Evolutionary conservation across 1,284 basidiomycete genomes (phyloP), one percentile per base, ranked within the genome.

Genomic region (Laetiporus sulphureus): DNA sequence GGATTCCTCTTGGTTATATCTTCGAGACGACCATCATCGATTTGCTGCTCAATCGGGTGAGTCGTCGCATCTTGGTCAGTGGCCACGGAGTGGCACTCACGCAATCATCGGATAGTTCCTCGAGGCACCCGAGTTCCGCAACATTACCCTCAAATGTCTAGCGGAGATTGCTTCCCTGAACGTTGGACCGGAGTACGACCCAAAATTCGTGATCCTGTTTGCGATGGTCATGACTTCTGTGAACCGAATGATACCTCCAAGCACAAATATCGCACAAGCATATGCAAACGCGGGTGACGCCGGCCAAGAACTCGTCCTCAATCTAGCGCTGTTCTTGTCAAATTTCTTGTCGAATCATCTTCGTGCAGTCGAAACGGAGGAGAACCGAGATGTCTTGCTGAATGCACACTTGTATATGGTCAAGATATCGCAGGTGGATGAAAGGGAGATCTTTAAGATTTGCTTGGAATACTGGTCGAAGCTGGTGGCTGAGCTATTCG

Each of bases 1-100:
- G 96, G 96, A 99, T 99, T 59, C 96, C 96, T 36, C 72, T 99
- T 34, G 96, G 95, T 20, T 99, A 95, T 65, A 98, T 99, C 55
- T 99, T 99, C 54, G 96, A 99, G 70, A 99, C 96, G 1, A 91
- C 88, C 38, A 88, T 99, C 57, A 98, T 99, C 54, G 96, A 99
- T 67, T 77, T 91, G 45, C 74, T 99, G 18, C 77, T 99, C 38
- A 84, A 82, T 55, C 77, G 92, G 54, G 91, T 91, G 64, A 63
- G 86, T 74, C 8, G 8, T 13, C 25, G 25, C 31, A 7, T 23
- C 32, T 40, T 40, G 31, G 47, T 34, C 37, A 37, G 32, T 32
- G 35, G 39, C 47, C 10, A 8, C 7, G 25, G 22, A 31, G 24
- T 12, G 22, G 27, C 19, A 24, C 39, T 12, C 32, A 40, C 32